Conservation (phyloP, 495 filamentous ascomycete genomes). For the Hyaloscypha finlandica region DNA sequence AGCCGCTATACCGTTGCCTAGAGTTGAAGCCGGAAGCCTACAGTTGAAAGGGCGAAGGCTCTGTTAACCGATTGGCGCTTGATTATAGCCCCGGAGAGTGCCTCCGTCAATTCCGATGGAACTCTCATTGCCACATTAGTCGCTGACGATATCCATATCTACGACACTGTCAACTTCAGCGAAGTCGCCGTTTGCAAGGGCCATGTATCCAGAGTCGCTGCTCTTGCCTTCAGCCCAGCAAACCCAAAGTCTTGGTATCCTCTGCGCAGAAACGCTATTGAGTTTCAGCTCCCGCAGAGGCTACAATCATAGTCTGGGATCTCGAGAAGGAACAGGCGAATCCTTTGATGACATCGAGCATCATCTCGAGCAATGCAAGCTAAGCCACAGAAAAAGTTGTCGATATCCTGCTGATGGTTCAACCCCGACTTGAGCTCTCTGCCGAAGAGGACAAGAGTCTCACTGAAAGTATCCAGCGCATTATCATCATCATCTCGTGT, state of each 20-base stretch:
- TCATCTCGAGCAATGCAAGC: constrained; percentile 11
- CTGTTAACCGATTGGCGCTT: not conserved
- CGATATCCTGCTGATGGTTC: constrained; percentile 2
- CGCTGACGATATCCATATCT: constrained; percentile 9
- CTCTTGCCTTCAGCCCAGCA: constrained; percentile 14
- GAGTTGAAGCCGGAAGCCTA: not conserved
- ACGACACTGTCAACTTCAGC: constrained; percentile 13
- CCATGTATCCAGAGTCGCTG: constrained; percentile 9
- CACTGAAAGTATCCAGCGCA: constrained; percentile 3
- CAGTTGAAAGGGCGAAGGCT: not conserved
- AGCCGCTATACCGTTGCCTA: not conserved
- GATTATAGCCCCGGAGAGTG: not conserved
- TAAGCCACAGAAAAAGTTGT: constrained; percentile 12
- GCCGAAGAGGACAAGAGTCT: constrained; percentile 3
- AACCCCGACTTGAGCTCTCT: constrained; percentile 6
- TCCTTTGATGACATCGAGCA: constrained; percentile 5
- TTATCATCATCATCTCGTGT: constrained; percentile 5
- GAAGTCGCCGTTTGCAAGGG: constrained; percentile 5
- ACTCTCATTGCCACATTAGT: constrained; percentile 14
- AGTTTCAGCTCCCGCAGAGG: not conserved
- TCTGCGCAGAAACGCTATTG: not conserved
- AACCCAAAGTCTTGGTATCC: constrained; percentile 17
- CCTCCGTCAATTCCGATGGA: constrained; percentile 9
- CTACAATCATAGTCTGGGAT: constrained; percentile 15
- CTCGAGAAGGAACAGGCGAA: constrained; percentile 6